These are phyloP conservation scores for Nitzschia sp. DNA, from an alignment of 108 stramenopile genomes.

Conservation along the genomic window DNA sequence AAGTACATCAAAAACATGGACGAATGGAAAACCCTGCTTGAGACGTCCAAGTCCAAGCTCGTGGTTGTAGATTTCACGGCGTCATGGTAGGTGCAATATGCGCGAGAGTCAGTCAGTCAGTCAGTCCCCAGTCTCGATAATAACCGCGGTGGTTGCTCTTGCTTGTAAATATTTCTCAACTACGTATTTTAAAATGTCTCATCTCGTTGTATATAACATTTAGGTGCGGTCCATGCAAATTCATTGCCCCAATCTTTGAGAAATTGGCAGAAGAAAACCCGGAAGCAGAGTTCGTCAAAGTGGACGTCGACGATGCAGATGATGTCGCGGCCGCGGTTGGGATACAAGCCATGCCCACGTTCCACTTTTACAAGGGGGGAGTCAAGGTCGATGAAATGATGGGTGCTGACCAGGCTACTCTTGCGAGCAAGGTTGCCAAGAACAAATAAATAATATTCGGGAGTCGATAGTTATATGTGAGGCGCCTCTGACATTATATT, in stretches of 20 bases:
- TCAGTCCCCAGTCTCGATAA: too few species aligned
- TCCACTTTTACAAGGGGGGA: slow-evolving; percentile 83
- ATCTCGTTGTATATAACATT: background rate
- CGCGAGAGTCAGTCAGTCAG: background rate
- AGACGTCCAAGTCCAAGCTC: slow-evolving; percentile 74
- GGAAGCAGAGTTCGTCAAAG: slow-evolving; percentile 77
- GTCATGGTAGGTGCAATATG: slow-evolving; percentile 63
- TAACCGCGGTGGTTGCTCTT: too few species aligned
- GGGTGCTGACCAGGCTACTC: slow-evolving; percentile 61
- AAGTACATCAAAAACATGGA: slow-evolving; percentile 39
- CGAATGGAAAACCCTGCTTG: slow-evolving; percentile 61
- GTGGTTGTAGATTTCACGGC: slow-evolving; percentile 87
- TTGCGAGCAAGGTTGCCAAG: slow-evolving; percentile 33
- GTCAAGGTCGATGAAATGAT: slow-evolving; percentile 69
- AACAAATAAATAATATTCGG: slow-evolving; percentile 18
- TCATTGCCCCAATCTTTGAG: slow-evolving; percentile 84
- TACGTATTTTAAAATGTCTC: too few species aligned
- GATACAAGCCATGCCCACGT: slow-evolving; percentile 91
- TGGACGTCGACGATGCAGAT: slow-evolving; percentile 85
- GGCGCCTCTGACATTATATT: background rate
- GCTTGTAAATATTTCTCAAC: too few species aligned
- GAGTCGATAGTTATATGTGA: background rate
- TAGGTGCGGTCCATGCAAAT: slow-evolving; percentile 72
- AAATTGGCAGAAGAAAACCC: slow-evolving; percentile 62
- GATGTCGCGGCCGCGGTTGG: slow-evolving; percentile 65